Conservation (phyloP, 1,139 yeast genomes). For the Yamadazyma pseudoaaseri region DNA sequence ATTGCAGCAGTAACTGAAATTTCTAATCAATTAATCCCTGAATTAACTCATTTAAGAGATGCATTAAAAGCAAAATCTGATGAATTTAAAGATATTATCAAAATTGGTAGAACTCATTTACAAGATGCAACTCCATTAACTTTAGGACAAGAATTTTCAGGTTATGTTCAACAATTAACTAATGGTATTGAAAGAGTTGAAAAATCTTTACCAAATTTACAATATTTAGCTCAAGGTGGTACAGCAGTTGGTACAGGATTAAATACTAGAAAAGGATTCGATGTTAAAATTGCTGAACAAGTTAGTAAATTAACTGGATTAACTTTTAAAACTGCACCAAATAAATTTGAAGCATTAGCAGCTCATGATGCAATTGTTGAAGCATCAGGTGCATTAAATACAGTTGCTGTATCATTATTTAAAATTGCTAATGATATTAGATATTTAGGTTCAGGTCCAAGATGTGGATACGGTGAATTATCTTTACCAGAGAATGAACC, state of each 20-base stretch:
- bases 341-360: slow-evolving; percentile 98
- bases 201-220: slow-evolving; percentile 69
- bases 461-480: slow-evolving; percentile 98
- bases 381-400: slow-evolving; percentile 95
- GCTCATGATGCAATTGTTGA: slow-evolving; percentile 98
- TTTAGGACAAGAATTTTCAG: slow-evolving; percentile 96
- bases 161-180: slow-evolving; percentile 89
- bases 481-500: slow-evolving; percentile 97
- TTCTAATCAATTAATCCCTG: slow-evolving; percentile 71
- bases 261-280: slow-evolving; percentile 90
- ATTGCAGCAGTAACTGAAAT: slow-evolving; percentile 96
- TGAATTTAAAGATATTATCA: slow-evolving; percentile 85
- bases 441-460: slow-evolving; percentile 97
- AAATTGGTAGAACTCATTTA: slow-evolving; percentile 97
- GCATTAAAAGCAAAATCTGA: slow-evolving; percentile 73
- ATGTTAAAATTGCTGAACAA: slow-evolving; percentile 74
- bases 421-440: slow-evolving; percentile 98
- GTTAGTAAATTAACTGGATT: slow-evolving; percentile 84
- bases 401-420: slow-evolving; percentile 88
- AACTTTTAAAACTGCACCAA: slow-evolving; percentile 91
- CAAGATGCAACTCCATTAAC: slow-evolving; percentile 99
- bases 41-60: slow-evolving; percentile 72
- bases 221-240: slow-evolving; percentile 95
- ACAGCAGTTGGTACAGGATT: slow-evolving; percentile 99
- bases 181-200: slow-evolving; percentile 89